Conservation (phyloP, 139 green algal species). For the Yamagishiella unicocca region DNA sequence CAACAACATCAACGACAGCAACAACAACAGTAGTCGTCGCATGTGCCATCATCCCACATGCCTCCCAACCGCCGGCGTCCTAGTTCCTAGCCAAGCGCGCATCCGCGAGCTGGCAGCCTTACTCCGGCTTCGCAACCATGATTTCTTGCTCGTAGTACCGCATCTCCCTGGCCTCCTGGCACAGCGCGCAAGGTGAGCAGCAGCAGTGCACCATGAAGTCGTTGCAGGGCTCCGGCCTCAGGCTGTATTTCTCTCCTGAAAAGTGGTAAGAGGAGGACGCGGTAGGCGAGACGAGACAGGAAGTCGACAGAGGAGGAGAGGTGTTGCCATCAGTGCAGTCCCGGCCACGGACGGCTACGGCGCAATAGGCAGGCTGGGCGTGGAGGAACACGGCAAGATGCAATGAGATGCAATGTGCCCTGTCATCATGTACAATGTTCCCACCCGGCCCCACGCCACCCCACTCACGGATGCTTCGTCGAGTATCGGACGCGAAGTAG, state of each 20-base stretch:
- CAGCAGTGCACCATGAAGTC: not conserved
- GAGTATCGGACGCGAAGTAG: conserved; percentile 7
- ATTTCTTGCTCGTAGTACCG: not conserved
- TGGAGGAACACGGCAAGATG: not conserved
- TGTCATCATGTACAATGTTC: not conserved
- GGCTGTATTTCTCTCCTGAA: conserved; percentile 21
- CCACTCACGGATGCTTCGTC: conserved; percentile 8
- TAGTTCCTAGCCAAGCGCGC: too few relatives aligned
- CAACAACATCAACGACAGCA: too few relatives aligned
- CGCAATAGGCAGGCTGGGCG: not conserved
- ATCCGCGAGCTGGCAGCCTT: too few relatives aligned
- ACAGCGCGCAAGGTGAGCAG: conserved; percentile 17
- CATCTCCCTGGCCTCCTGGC: conserved; percentile 23
- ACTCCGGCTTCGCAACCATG: not conserved
- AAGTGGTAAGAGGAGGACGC: not conserved
- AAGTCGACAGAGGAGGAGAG: not conserved
- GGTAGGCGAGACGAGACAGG: not conserved
- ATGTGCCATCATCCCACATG: too few relatives aligned
- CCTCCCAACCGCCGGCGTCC: too few relatives aligned
- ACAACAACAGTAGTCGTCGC: too few relatives aligned
- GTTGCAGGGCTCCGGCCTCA: conserved; percentile 21
- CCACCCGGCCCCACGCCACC: not conserved
- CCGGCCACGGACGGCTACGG: not conserved
- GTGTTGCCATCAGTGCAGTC: not conserved
- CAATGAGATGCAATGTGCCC: not conserved